Percentiles rank a stretch among this genome's conserved stretches.
phyloP scores from a whole-genome alignment of 2,329 filamentous ascomycete species.

The Neofusicoccum sp. region DNA sequence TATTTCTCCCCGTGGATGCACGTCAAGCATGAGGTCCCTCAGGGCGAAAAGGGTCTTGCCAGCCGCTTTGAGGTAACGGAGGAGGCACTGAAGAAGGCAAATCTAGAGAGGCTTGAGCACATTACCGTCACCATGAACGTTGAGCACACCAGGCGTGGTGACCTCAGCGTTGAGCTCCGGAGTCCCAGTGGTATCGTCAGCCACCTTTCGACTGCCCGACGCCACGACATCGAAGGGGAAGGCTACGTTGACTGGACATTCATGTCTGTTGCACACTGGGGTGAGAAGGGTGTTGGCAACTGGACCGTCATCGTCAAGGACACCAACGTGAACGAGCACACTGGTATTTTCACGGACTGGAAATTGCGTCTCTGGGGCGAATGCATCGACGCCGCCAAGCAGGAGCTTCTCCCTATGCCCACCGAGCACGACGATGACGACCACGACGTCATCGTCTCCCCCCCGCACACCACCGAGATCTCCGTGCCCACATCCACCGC shows the following conservation, averaged over 20 bases:
- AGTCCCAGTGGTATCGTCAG: constrained; percentile 80
- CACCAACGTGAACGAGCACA: constrained; percentile 70
- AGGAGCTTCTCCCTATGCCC: constrained; percentile 76
- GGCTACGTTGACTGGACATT: constrained; percentile 98
- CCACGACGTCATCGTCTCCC: constrained; percentile 61
- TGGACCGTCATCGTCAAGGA: constrained; percentile 94
- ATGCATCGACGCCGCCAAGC: constrained; percentile 70
- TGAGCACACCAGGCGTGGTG: constrained; percentile 79
- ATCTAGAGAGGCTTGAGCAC: constrained; percentile 85
- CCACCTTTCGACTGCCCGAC: constrained; percentile 75
- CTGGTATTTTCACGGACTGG: constrained; percentile 84
- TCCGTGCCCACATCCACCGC: constrained; percentile 48
- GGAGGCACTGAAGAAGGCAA: constrained; percentile 76
- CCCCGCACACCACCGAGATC: constrained; percentile 59
- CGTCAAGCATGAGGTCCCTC: constrained; percentile 79
- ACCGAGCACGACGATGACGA: constrained; percentile 79
- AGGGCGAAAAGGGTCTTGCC: constrained; percentile 76
- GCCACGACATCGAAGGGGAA: constrained; percentile 60
- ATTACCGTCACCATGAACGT: constrained; percentile 98
- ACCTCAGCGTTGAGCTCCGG: constrained; percentile 86
- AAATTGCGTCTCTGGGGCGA: constrained; percentile 94
- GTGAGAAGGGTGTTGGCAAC: constrained; percentile 79
- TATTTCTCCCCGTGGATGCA: constrained; percentile 91
- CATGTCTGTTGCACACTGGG: constrained; percentile 98
- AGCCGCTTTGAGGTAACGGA: constrained; percentile 79